Evolutionary conservation across 1,284 basidiomycete genomes (phyloP).

Genomic region (Cutaneotrichosporon sp.): DNA sequence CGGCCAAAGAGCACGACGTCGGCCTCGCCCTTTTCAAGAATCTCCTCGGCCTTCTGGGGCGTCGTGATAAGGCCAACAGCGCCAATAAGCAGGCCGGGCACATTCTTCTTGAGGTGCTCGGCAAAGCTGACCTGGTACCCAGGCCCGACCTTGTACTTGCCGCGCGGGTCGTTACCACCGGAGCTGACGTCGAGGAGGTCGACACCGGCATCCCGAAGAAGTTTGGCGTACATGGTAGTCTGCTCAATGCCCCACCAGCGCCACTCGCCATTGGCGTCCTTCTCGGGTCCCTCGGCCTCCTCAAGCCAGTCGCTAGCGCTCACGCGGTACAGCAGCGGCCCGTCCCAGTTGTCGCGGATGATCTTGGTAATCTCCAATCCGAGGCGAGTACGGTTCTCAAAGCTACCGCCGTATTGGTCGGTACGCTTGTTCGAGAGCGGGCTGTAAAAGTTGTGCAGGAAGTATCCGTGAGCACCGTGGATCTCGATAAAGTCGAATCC

Average conservation of each 20-base stretch:
- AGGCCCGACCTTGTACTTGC: slow-evolving; percentile 60
- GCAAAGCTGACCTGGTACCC: slow-evolving; percentile 73
- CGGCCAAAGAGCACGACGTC: slow-evolving; percentile 70
- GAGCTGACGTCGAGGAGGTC: slow-evolving; percentile 71
- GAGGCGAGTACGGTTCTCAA: slow-evolving; percentile 71
- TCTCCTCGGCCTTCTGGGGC: slow-evolving; percentile 64
- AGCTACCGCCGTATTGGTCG: slow-evolving; percentile 70
- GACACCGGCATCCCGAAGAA: slow-evolving; percentile 63
- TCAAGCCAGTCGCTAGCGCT: slow-evolving; percentile 77
- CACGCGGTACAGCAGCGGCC: slow-evolving; percentile 72
- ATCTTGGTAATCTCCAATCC: slow-evolving; percentile 62
- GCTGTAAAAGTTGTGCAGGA: slow-evolving; percentile 64
- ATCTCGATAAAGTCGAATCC: slow-evolving; percentile 82
- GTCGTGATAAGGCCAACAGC: slow-evolving; percentile 73
- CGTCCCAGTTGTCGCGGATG: slow-evolving; percentile 63
- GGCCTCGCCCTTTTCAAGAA: slow-evolving; percentile 64
- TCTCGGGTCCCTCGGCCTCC: slow-evolving; percentile 50
- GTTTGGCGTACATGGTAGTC: slow-evolving; percentile 61
- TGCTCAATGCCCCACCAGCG: slow-evolving; percentile 66
- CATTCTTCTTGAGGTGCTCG: slow-evolving; percentile 64
- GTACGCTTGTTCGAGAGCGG: slow-evolving; percentile 69
- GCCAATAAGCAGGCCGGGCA: slow-evolving; percentile 61
- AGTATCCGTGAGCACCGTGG: slow-evolving; percentile 69
- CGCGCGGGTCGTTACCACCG: slow-evolving; percentile 66
- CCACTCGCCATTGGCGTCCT: slow-evolving; percentile 56